Evolutionary conservation across 2,329 filamentous ascomycete genomes (phyloP), one percentile per base, ranked within the genome.

Genomic region (Endothia cerciana): DNA sequence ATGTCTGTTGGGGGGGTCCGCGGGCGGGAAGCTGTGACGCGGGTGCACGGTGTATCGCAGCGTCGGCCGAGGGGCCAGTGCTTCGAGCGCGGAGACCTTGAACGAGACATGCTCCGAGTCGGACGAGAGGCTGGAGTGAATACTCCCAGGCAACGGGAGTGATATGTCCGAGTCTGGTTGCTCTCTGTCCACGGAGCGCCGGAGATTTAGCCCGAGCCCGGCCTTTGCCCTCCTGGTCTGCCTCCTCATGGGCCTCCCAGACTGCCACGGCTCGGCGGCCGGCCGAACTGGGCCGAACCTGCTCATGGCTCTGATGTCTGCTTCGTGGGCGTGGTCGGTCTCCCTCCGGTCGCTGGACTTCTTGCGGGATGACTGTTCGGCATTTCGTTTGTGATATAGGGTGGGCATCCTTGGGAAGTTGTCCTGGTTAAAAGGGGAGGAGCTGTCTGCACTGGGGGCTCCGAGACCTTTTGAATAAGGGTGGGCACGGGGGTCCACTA

Each of bases 241-340:
- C 76, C 82, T 82, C 82, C 83, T 86, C 73, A 84, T 77, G 1
- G 83, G 85, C 66, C 87, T 84, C 56, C 91, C 84, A 56, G 87
- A 81, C 62, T 85, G 85, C 75, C 84, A 86, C 40, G 83, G 81
- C 67, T 89, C 85, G 58, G 85, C 83, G 13, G 84, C 84, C 6
- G 89, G 83, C 61, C 91, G 86, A 62, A 88, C 80, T 6, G 91
- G 88, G 70, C 89, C 85, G 68, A 85, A 85, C 49, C 87, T 86
- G 73, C 87, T 91, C 91, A 97, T 92, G 63, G 92, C 89, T 74
- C 89, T 91, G 74, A 97, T 93, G 78, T 97, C 93, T 69, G 92
- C 92, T 77, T 97, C 94, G 65, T 94, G 86, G 66, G 90, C 84
- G 74, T 88, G 87, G 69, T 96, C 91, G 69, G 90, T 85, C 71